Evolutionary conservation across 2,329 filamentous ascomycete genomes (phyloP), one percentile per base, ranked within the genome.

Genomic region (Trichophyton simii): DNA sequence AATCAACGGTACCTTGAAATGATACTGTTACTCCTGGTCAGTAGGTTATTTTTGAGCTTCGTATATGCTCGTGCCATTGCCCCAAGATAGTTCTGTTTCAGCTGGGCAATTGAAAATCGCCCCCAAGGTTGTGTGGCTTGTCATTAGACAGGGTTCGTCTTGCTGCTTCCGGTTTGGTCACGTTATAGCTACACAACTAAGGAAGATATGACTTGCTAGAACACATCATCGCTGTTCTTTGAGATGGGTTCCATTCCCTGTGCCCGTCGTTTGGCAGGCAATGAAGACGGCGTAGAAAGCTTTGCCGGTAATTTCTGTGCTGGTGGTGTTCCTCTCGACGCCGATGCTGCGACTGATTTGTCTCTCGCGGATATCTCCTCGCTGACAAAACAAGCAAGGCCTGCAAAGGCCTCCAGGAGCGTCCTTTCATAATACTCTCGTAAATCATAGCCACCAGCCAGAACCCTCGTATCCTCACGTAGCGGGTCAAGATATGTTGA

Each of bases 321-420:
- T 3, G 58, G 15, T n/a, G 58, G 58, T 2, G n/a, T 46, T 7
- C 15, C 18, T 20, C 11, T 44, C 11, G 58, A 46, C n/a, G 41
- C 11, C 2, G 54, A 15, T 28, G 22, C 22, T 9, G 36, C 6
- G n/a, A 8, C 41, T n/a, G 42, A n/a, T 28, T 59, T 65, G 46
- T 73, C 69, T 48, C 72, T 67, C 42, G 70, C 66, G 1, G 72
- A 61, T 18, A 78, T 68, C 70, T 95, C 91, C 54, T 96, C 90
- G 41, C 83, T 87, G 48, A 99, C 79, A 67, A 95, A 95, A 48
- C 95, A 88, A 0, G 88, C 90, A 63, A 99, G 73, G 0, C 95
- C 94, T 0, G 89, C 85, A 75, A 96, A 97, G 0, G 92, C 91
- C 71, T 96, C 91, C 63, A 89, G 88, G 71, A 99, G 77, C 25